These are phyloP conservation scores for Phialemoniopsis sp. DNA, from an alignment of 2,329 filamentous ascomycete species.

Conservation along the genomic window DNA sequence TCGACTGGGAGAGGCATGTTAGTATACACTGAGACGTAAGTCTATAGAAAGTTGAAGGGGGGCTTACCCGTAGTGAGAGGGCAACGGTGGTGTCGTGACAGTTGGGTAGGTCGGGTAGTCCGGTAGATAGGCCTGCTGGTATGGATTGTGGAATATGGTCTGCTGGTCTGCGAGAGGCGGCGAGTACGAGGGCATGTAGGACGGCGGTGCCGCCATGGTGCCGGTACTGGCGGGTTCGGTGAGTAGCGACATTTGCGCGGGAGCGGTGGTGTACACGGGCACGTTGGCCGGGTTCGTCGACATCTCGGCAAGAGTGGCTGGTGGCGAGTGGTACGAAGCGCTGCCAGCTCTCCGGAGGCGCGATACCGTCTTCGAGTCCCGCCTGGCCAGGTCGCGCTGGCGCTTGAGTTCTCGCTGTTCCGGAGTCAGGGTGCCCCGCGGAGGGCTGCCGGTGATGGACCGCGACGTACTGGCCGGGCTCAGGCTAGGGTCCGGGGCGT, in stretches of 20 bases:
- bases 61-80: conserved; percentile 25
- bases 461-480: conserved; percentile 44
- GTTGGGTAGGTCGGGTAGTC: conserved; percentile 21
- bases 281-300: conserved; percentile 32
- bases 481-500: conserved; percentile 45
- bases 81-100: conserved; percentile 18
- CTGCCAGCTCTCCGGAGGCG: conserved; percentile 47
- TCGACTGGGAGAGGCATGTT: too few species aligned
- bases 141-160: conserved; percentile 22
- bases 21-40: too few species aligned
- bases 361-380: conserved; percentile 50
- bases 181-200: conserved; percentile 47
- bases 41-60: too few species aligned
- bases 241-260: conserved; percentile 45
- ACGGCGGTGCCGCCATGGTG: conserved; percentile 30
- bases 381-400: conserved; percentile 54
- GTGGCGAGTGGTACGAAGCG: conserved; percentile 31
- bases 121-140: conserved; percentile 26
- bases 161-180: conserved; percentile 39
- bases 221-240: conserved; percentile 33
- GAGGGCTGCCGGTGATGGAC: conserved; percentile 55
- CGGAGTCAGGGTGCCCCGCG: conserved; percentile 46
- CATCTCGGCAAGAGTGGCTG: conserved; percentile 36
- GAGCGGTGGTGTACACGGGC: conserved; percentile 47
- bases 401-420: conserved; percentile 60